A percentile compares a stretch with the other conserved stretches of the same genome.
These are phyloP conservation scores for Punctularia strigosozonata DNA, from an alignment of 768 basidiomycete species.

Conservation along the genomic window DNA sequence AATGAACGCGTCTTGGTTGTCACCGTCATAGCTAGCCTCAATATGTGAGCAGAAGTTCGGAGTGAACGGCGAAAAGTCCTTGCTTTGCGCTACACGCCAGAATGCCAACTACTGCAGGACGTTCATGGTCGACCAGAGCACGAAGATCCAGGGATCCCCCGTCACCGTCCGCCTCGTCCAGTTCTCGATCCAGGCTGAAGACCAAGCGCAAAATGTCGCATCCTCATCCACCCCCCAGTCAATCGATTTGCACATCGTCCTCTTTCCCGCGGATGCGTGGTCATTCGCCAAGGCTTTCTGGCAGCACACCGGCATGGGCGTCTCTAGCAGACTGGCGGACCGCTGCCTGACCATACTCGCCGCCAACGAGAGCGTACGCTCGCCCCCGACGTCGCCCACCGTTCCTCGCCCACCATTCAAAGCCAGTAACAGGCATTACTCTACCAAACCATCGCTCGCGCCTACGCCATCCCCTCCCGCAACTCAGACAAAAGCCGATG, in stretches of 20 bases:
- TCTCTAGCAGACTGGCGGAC: constrained; percentile 82
- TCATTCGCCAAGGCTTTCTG: constrained; percentile 81
- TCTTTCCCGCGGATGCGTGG: constrained; percentile 56
- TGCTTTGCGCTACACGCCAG: constrained; percentile 66
- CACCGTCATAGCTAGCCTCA: constrained; percentile 55
- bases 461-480: constrained; percentile 7
- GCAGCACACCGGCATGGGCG: constrained; percentile 89
- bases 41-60: constrained; percentile 77
- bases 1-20: no score
- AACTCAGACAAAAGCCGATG: constrained; percentile 15
- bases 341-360: constrained; percentile 65
- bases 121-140: constrained; percentile 50
- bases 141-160: constrained; percentile 27
- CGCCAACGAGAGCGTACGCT: constrained; percentile 21
- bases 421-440: constrained; percentile 48
- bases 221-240: constrained; percentile 14
- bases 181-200: constrained; percentile 58
- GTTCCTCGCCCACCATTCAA: constrained; percentile 17
- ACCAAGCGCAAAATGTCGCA: constrained; percentile 15
- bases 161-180: constrained; percentile 49
- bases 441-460: constrained; percentile 21
- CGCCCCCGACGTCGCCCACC: constrained; percentile 8
- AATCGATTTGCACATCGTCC: constrained; percentile 67
- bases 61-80: constrained; percentile 52
- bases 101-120: constrained; percentile 66